phyloP scores from a whole-genome alignment of 345 rosid species.

The Toxicodendron radicans region DNA sequence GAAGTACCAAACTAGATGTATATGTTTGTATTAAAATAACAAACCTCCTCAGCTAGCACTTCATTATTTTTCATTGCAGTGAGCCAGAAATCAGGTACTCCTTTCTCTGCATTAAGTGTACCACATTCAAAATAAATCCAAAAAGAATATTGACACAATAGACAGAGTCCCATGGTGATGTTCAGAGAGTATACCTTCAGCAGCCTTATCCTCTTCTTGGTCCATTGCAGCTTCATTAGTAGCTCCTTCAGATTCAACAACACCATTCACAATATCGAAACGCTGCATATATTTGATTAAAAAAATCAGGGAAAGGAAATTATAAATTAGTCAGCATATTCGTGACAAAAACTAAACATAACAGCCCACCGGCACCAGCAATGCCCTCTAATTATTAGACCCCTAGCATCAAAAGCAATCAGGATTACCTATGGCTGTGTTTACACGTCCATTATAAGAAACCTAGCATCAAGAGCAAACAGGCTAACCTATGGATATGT shows the following conservation, averaged over 20 bases:
- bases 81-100: conserved; percentile 97
- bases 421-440: background rate
- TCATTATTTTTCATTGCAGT: conserved; percentile 94
- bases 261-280: conserved; percentile 87
- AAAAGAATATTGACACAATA: conserved; percentile 2
- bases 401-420: background rate
- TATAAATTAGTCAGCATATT: background rate
- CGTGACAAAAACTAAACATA: too few relatives aligned
- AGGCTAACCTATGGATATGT: background rate
- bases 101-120: conserved; percentile 59
- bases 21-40: conserved; percentile 8
- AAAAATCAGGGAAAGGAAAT: background rate
- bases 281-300: conserved; percentile 43
- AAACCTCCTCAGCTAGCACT: conserved; percentile 81
- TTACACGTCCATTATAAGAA: background rate
- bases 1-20: background rate
- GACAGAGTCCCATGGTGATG: background rate
- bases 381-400: background rate
- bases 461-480: background rate
- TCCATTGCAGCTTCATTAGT: conserved; percentile 46
- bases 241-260: conserved; percentile 62
- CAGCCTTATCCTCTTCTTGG: conserved; percentile 52
- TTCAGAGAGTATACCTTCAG: conserved; percentile 49
- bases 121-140: conserved; percentile 12
- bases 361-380: background rate